These are phyloP conservation scores for Sphagnum tenellum DNA, from an alignment of 225 moss, liverwort and hornwort genomes.

Conservation along the genomic window DNA sequence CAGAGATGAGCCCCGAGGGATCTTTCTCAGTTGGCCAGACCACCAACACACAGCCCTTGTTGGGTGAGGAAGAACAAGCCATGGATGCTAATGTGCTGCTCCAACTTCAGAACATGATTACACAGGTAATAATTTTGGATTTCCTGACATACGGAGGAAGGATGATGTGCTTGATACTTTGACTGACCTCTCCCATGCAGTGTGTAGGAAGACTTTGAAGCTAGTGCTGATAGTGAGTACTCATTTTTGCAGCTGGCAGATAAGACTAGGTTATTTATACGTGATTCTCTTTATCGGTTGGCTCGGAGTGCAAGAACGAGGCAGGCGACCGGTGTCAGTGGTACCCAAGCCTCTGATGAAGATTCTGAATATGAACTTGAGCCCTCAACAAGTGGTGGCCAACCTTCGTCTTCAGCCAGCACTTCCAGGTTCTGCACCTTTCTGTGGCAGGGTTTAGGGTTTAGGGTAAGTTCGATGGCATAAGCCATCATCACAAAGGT, in stretches of 20 bases:
- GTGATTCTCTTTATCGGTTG: conserved; percentile 82
- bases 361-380: conserved; percentile 68
- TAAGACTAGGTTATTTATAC: conserved; percentile 67
- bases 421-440: conserved; percentile 45
- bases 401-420: conserved; percentile 61
- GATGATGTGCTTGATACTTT: background rate
- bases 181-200: background rate
- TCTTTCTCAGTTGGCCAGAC: conserved; percentile 54
- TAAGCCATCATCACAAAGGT: too few relatives aligned
- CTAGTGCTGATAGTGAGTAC: background rate
- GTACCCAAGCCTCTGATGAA: conserved; percentile 47
- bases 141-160: too few relatives aligned
- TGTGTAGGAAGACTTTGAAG: background rate
- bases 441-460: background rate
- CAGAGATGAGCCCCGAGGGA: conserved; percentile 40
- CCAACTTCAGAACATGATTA: conserved; percentile 38
- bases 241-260: conserved; percentile 53
- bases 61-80: conserved; percentile 32
- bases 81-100: conserved; percentile 35
- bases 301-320: conserved; percentile 88
- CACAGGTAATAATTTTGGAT: conserved; percentile 17
- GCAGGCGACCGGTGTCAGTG: conserved; percentile 49
- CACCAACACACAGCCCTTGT: conserved; percentile 32
- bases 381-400: conserved; percentile 61
- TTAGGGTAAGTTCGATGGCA: too few relatives aligned